Evolutionary conservation across 352 stramenopile genomes (phyloP).

Genomic region (Phytophthora rubi): DNA sequence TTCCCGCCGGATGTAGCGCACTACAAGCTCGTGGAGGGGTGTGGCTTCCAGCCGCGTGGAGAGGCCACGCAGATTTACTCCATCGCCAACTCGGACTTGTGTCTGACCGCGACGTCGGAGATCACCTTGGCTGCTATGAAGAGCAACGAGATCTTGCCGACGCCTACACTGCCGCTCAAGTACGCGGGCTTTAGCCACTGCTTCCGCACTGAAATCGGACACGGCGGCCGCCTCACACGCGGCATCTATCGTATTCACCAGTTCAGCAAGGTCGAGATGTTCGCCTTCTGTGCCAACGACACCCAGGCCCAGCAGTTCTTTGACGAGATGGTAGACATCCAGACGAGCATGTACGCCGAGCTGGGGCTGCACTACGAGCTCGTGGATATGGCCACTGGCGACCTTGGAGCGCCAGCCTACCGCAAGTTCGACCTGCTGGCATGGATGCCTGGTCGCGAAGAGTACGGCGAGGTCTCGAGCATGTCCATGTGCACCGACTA

Average conservation of each 20-base stretch:
- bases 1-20: slow-evolving; percentile 87
- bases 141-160: slow-evolving; percentile 75
- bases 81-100: slow-evolving; percentile 84
- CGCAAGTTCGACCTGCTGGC: slow-evolving; percentile 90
- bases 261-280: slow-evolving; percentile 93
- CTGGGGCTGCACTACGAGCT: slow-evolving; percentile 83
- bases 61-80: slow-evolving; percentile 91
- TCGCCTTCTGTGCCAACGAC: slow-evolving; percentile 79
- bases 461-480: slow-evolving; percentile 86
- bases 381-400: slow-evolving; percentile 85
- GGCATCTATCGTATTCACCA: slow-evolving; percentile 92
- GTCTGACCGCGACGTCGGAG: slow-evolving; percentile 85
- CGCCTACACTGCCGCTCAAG: slow-evolving; percentile 65
- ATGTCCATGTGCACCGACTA: slow-evolving; percentile 93
- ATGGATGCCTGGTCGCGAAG: slow-evolving; percentile 84
- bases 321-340: slow-evolving; percentile 81
- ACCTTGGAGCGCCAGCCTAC: slow-evolving; percentile 81
- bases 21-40: slow-evolving; percentile 83
- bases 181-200: slow-evolving; percentile 88
- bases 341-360: slow-evolving; percentile 79
- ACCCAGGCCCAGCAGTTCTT: slow-evolving; percentile 74
- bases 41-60: slow-evolving; percentile 86
- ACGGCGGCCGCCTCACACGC: slow-evolving; percentile 70
- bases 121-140: slow-evolving; percentile 85
- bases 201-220: slow-evolving; percentile 89